These are phyloP conservation scores for Penstemon eatonii DNA, from an alignment of 257 asterid genomes.

Conservation along the genomic window DNA sequence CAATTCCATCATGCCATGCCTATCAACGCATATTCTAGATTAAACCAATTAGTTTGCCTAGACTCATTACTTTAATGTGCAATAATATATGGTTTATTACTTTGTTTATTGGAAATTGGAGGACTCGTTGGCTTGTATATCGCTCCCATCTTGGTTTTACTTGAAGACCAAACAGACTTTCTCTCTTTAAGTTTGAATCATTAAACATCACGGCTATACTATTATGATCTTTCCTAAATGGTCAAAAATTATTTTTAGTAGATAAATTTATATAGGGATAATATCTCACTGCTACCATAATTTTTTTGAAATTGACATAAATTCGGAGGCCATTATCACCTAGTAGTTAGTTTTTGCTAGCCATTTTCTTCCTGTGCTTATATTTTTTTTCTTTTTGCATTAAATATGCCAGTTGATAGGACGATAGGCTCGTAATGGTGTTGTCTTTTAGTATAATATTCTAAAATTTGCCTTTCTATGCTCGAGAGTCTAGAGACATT, in stretches of 20 bases:
- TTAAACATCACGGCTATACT: not conserved
- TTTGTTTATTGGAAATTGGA: not conserved
- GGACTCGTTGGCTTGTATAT: slow-evolving; percentile 1
- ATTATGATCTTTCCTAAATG: not conserved
- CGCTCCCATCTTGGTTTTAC: not conserved
- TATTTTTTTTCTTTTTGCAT: not conserved
- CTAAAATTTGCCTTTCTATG: not conserved
- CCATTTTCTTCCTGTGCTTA: not conserved
- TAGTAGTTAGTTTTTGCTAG: not conserved
- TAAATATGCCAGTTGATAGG: not conserved
- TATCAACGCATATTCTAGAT: not conserved
- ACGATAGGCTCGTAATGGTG: not conserved
- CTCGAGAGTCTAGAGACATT: slow-evolving; percentile 1
- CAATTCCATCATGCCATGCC: not conserved
- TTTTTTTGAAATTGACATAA: no score
- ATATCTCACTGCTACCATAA: not conserved
- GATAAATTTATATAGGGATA: not conserved
- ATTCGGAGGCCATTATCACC: not conserved
- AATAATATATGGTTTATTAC: no score
- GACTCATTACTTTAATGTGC: not conserved
- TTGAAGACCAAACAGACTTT: slow-evolving; percentile 1
- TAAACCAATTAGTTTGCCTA: not conserved
- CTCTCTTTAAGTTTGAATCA: not conserved
- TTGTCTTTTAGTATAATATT: slow-evolving; percentile 11
- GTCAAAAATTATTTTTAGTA: not conserved